These are phyloP conservation scores for Acaromyces ingoldii DNA, from an alignment of 1,284 basidiomycete genomes.

Conservation along the genomic window DNA sequence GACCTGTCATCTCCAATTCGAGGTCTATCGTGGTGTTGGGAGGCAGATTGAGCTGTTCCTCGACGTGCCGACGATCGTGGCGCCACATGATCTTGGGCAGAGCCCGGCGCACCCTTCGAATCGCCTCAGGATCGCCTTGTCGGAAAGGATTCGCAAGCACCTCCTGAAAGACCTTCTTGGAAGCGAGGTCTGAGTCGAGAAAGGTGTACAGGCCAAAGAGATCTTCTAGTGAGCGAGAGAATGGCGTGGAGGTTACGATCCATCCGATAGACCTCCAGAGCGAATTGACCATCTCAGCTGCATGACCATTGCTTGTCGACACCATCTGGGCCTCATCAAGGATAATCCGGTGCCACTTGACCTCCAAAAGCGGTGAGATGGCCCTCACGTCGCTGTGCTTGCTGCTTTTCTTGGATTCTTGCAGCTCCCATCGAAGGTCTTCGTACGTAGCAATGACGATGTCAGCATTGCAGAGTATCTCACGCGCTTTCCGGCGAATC, in stretches of 20 bases:
- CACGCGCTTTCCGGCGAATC: constrained; percentile 12
- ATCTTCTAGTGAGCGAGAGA: constrained; percentile 26
- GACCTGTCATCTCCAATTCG: constrained; percentile 18
- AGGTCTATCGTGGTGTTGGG: constrained; percentile 18
- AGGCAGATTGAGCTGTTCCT: constrained; percentile 24
- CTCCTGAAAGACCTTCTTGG: constrained; percentile 21
- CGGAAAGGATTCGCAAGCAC: constrained; percentile 25
- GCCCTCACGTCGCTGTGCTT: neutral
- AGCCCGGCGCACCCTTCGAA: constrained; percentile 20
- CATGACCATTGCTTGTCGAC: constrained; percentile 10
- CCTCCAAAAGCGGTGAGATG: constrained; percentile 24
- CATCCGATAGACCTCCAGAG: constrained; percentile 35
- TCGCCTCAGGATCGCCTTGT: constrained; percentile 22
- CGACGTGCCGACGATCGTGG: constrained; percentile 28
- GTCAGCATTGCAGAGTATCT: constrained; percentile 14
- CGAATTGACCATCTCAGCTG: constrained; percentile 23
- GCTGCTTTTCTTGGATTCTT: constrained; percentile 9
- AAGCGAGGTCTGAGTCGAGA: constrained; percentile 26
- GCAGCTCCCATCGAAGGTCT: constrained; percentile 22
- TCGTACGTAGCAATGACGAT: constrained; percentile 38
- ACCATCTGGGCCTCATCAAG: constrained; percentile 35
- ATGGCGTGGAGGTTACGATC: constrained; percentile 32
- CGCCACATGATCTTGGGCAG: constrained; percentile 30
- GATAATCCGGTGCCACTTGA: constrained; percentile 28
- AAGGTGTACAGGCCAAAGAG: constrained; percentile 30